phyloP scores from a whole-genome alignment of 2,329 filamentous ascomycete genomes.

The Biscogniauxia marginata region DNA sequence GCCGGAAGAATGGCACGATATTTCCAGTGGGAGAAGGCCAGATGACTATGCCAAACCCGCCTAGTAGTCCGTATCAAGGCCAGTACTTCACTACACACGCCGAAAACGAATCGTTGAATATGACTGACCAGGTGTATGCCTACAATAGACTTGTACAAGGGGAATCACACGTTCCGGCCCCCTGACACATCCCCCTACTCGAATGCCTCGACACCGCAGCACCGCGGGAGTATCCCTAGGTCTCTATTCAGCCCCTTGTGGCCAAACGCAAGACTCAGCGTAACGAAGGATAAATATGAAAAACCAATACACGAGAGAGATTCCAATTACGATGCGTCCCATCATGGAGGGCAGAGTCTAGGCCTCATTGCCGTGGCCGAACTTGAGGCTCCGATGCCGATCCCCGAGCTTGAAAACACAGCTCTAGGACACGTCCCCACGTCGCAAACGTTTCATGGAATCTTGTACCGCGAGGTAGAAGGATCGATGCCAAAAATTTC shows the following conservation, averaged over 20 bases:
- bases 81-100: background rate
- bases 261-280: conserved; percentile 9
- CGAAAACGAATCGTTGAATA: too few species aligned
- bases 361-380: too few species aligned
- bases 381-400: too few species aligned
- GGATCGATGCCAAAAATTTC: conserved; percentile 5
- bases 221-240: conserved; percentile 2
- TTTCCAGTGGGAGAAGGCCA: background rate
- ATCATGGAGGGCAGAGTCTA: too few species aligned
- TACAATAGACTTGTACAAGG: conserved; percentile 9
- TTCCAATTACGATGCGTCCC: background rate
- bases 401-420: conserved; percentile 13
- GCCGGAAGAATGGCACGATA: background rate
- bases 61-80: conserved; percentile 21
- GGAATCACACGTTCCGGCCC: background rate
- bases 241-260: conserved; percentile 10
- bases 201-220: background rate
- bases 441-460: background rate
- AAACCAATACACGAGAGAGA: background rate
- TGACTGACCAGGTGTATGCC: too few species aligned
- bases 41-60: conserved; percentile 1
- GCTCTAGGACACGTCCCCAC: background rate
- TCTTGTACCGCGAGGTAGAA: conserved; percentile 9
- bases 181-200: conserved; percentile 1
- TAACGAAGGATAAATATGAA: too few species aligned